Evolutionary conservation across 208 protist species (phyloP).

Genomic region (Trypanosoma cruzi): DNA sequence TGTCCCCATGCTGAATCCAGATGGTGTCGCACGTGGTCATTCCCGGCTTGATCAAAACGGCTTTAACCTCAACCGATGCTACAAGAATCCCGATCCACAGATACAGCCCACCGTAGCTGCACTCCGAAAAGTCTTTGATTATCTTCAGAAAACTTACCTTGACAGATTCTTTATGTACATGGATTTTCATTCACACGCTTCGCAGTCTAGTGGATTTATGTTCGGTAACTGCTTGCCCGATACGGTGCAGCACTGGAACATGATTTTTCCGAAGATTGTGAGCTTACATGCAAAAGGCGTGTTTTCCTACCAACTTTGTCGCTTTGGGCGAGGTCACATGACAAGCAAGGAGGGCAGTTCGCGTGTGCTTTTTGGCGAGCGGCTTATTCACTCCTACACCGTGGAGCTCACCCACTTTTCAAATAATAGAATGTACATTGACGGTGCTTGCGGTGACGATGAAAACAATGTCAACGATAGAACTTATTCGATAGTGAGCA

Average conservation of each 20-base stretch:
- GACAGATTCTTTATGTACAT: conserved; percentile 89
- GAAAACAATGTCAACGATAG: not conserved
- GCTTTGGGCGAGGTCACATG: conserved; percentile 79
- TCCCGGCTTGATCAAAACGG: conserved; percentile 91
- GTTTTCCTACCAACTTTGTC: conserved; percentile 78
- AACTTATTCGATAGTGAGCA: not conserved
- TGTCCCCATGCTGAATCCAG: conserved; percentile 95
- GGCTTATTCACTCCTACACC: conserved; percentile 86
- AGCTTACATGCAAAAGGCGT: conserved; percentile 71
- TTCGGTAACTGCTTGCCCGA: conserved; percentile 90
- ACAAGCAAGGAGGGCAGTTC: conserved; percentile 78
- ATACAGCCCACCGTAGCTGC: conserved; percentile 84
- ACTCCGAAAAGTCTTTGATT: conserved; percentile 77
- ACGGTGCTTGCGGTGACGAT: conserved; percentile 27
- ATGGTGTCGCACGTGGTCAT: conserved; percentile 94
- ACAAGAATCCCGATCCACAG: conserved; percentile 76
- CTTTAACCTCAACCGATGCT: conserved; percentile 95
- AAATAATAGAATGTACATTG: conserved; percentile 59
- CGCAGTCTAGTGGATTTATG: conserved; percentile 88
- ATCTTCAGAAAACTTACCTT: conserved; percentile 58
- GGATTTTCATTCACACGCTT: conserved; percentile 95
- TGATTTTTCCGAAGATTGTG: conserved; percentile 74
- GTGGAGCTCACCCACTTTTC: conserved; percentile 86
- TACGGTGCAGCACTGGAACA: conserved; percentile 86
- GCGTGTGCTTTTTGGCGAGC: conserved; percentile 80